Base-by-base conservation (phyloP, 768 basidiomycete species). In the Piloderma croceum region DNA sequence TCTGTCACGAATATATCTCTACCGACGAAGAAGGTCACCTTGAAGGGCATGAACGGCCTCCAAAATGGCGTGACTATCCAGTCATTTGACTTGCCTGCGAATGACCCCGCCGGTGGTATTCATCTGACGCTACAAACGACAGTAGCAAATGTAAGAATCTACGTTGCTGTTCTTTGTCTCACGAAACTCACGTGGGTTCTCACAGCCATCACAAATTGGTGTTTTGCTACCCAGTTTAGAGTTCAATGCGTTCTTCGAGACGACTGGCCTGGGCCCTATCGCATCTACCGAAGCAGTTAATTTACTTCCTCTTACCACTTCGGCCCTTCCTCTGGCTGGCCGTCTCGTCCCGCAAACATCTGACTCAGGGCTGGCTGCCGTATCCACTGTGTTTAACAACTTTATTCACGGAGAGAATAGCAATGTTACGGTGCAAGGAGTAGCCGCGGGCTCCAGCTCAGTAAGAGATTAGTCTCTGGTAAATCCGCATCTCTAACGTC, bases 101-200 rank as follows among this genome's bases (percentile, higher is more conserved):
- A 87, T 50, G 83, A 86, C 49, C 81, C 82, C 1, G 73, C 70
- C 7, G 84, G 83, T 15, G 83, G 84, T 10, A 79, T 87, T 39
- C 74, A 75, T 51, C 63, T 87, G 29, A 83, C 78, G 4, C 62
- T 87, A 13, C 63, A 81, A 39, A 74, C 83, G 0, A 70, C 68
- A 7, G 63, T 77, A 3, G 60, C 67, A 2, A 87, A 85, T 48
- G 80, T 81, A 44, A 49, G 75, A 19, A 15, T 35, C 29, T 20
- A 5, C 22, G 32, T n/a, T 10, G 19, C 17, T 17, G 21, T 9
- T 19, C 10, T 35, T 13, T 35, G 29, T 11, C 4, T 25, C 34
- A 34, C 29, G 32, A 9, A n/a, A 42, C 31, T 57, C 25, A 56
- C 23, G 13, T 20, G 24, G 29, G 17, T 31, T 32, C 37, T 22